Conservation (phyloP, 2,329 filamentous ascomycete genomes). For the Talaromyces sp. region DNA sequence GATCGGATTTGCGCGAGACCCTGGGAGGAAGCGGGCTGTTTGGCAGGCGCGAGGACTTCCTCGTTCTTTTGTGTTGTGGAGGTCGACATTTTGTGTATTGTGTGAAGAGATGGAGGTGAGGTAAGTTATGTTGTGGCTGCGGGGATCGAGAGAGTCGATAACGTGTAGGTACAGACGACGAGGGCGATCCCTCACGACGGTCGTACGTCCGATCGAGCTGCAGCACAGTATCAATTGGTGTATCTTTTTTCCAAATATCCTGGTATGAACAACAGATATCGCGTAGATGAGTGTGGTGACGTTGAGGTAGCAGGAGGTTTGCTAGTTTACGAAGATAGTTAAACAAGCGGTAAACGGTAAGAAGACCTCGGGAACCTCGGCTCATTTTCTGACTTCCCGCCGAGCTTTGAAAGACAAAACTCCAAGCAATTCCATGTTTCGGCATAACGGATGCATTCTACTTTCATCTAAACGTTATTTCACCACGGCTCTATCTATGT, state of each 20-base stretch:
- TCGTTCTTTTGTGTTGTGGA: conserved; percentile 3
- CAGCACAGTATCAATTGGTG: not conserved
- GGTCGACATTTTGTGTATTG: conserved; percentile 1
- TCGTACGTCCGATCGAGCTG: not conserved
- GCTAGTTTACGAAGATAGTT: not conserved
- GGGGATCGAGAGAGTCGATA: not conserved
- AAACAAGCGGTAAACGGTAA: not conserved
- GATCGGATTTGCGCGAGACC: conserved; percentile 69
- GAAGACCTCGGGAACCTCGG: conserved; percentile 3
- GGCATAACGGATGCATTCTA: not conserved
- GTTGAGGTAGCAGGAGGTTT: not conserved
- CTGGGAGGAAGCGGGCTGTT: conserved; percentile 22
- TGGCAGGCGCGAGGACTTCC: conserved; percentile 12
- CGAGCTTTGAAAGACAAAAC: not conserved
- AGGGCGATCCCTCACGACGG: conserved; percentile 1
- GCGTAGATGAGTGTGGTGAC: not conserved
- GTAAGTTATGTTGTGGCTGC: not conserved
- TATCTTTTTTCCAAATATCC: not conserved
- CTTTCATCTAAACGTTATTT: not conserved
- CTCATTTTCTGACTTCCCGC: not conserved
- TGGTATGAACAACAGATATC: not conserved
- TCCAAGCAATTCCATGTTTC: not conserved
- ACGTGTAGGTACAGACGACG: not conserved
- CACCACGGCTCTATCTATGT: not conserved
- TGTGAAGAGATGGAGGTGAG: not conserved